These are phyloP conservation scores for Yamadazyma siamensis DNA, from an alignment of 1,139 yeast species.

Conservation along the genomic window DNA sequence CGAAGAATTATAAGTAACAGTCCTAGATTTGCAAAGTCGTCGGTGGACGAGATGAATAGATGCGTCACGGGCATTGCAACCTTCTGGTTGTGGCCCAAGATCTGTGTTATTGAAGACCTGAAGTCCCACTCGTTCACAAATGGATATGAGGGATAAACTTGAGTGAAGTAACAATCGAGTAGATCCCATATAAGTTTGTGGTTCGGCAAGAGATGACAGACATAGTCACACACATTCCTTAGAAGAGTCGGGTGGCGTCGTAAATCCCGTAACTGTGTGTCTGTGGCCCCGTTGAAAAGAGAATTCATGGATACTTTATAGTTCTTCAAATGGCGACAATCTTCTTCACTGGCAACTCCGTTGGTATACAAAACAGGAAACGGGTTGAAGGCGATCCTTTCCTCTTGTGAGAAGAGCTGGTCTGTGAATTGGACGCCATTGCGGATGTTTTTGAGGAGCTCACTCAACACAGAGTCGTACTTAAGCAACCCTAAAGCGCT, in stretches of 20 bases:
- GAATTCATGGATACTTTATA: too few species aligned
- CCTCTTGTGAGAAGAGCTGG: too few species aligned
- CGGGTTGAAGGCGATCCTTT: too few species aligned
- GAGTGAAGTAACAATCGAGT: slow-evolving; percentile 23
- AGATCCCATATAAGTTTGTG: slow-evolving; percentile 26
- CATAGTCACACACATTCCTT: too few species aligned
- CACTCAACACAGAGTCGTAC: slow-evolving; percentile 20
- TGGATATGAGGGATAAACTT: slow-evolving; percentile 30
- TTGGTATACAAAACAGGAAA: too few species aligned
- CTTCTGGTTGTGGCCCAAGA: slow-evolving; percentile 27
- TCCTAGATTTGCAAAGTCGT: slow-evolving; percentile 24
- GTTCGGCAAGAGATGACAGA: slow-evolving; percentile 20
- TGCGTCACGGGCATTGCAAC: slow-evolving; percentile 4
- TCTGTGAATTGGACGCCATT: too few species aligned
- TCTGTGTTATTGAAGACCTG: slow-evolving; percentile 14
- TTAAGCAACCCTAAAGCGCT: slow-evolving; percentile 17
- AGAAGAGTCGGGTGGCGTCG: too few species aligned
- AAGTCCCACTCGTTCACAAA: slow-evolving; percentile 28
- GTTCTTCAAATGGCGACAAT: too few species aligned
- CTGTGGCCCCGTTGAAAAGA: too few species aligned
- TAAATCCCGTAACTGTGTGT: too few species aligned
- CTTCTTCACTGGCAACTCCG: too few species aligned
- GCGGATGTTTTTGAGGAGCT: neutral
- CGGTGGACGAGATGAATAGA: slow-evolving; percentile 4
- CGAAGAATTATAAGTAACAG: slow-evolving; percentile 19